These are phyloP conservation scores for Quercus dentata DNA, from an alignment of 306 rosid genomes.

Conservation along the genomic window DNA sequence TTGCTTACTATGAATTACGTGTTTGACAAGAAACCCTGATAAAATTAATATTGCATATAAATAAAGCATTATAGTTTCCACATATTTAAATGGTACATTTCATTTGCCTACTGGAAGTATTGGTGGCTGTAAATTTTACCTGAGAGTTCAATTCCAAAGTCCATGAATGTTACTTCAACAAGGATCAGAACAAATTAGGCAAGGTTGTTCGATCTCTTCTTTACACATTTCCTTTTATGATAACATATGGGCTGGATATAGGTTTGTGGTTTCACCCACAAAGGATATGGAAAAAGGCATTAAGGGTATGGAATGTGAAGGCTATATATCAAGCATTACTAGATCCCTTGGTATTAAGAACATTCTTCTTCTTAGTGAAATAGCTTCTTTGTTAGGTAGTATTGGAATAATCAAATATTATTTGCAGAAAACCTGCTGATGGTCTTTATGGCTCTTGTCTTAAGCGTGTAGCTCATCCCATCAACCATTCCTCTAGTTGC, in stretches of 20 bases:
- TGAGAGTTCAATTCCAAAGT: neutral
- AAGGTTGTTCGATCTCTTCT: neutral
- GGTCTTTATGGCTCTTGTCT: neutral
- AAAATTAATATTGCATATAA: constrained; percentile 13
- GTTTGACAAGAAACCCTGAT: constrained; percentile 2
- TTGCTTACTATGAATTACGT: neutral
- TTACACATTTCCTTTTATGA: neutral
- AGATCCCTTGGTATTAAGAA: too few relatives aligned
- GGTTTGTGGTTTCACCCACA: too few relatives aligned
- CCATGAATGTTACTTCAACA: neutral
- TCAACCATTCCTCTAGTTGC: constrained; percentile 8
- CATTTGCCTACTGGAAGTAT: constrained; percentile 5
- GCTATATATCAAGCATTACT: too few relatives aligned
- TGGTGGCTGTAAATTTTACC: neutral
- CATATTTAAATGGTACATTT: neutral
- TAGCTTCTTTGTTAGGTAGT: neutral
- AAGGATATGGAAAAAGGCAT: too few relatives aligned
- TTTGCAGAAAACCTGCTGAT: too few relatives aligned
- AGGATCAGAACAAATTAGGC: neutral
- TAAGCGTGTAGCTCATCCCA: neutral
- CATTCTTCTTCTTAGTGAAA: neutral
- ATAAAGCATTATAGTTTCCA: constrained; percentile 9
- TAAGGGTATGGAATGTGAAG: too few relatives aligned
- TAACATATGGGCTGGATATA: too few relatives aligned
- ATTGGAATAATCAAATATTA: too few relatives aligned